Evolutionary conservation across 225 moss, liverwort and hornwort genomes (phyloP), one percentile per base, ranked within the genome.

Genomic region (Sphagnum contortum): DNA sequence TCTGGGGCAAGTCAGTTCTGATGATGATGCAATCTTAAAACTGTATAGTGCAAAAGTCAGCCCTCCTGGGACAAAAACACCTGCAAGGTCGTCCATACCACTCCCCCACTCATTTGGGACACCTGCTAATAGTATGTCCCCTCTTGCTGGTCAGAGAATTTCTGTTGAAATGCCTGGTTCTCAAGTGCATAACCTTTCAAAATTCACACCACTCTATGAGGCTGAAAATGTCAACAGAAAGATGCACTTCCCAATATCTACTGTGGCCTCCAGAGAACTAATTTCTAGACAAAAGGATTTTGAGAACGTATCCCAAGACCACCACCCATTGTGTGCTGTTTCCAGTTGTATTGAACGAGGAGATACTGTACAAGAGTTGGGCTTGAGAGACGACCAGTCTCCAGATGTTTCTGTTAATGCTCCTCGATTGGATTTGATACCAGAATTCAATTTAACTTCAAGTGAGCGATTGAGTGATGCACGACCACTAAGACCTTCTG

Each of bases 351-450:
- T 85, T 55, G 96, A 98, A 58, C 79, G 74, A 66, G 83, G 77
- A 10, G 79, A 80, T 45, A 87, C 80, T 57, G 80, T 83, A 11
- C 87, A 87, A 61, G 87, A 87, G 55, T 69, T 90, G 5, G 91
- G 81, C 8, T 85, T 89, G 12, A 29, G 29, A 29, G 90, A 82
- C 61, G 83, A 87, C 61, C 92, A 84, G 56, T 98, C 98, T 68
- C 93, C 91, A 0, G 89, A 98, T 62, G 98, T 98, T 9, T 93
- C 93, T 1, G 98, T 98, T 44, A 98, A 98, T 61, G 88, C 88
- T 51, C 98, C 98, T 66, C 82, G 93, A 12, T 76, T 98, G 70
- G 93, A 98, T 69, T 82, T 98, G 57, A 98, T 98, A 50, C 98
- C 98, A 0, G 98, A 98, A 60, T 98, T 98, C 57, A 87, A 91